These are phyloP conservation scores for Suillus lakei DNA, from an alignment of 768 basidiomycete genomes.

Conservation along the genomic window DNA sequence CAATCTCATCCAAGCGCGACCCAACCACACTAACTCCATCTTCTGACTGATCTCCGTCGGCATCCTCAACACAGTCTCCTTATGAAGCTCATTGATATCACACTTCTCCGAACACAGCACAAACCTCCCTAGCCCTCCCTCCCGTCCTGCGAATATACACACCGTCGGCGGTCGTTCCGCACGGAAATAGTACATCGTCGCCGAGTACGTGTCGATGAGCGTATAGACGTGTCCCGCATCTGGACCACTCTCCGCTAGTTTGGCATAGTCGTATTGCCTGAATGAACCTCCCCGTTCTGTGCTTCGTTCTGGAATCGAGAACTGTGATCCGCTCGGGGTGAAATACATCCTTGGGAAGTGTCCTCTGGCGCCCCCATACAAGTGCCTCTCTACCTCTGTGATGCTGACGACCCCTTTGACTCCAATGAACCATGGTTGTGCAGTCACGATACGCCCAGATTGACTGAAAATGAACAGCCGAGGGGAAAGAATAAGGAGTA, in stretches of 20 bases:
- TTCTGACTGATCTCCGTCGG: constrained; percentile 13
- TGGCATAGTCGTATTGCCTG: neutral
- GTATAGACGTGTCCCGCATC: constrained; percentile 16
- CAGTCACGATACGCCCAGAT: constrained; percentile 19
- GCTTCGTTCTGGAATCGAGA: constrained; percentile 9
- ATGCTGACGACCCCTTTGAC: constrained; percentile 23
- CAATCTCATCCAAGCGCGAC: neutral
- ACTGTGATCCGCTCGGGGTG: constrained; percentile 21
- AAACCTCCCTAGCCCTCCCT: constrained; percentile 26
- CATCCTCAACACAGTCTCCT: constrained; percentile 26
- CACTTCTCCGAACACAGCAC: constrained; percentile 28
- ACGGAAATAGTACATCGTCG: constrained; percentile 22
- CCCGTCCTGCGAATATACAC: constrained; percentile 24
- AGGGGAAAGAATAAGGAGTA: constrained; percentile 12
- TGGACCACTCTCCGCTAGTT: constrained; percentile 5
- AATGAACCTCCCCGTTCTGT: constrained; percentile 16
- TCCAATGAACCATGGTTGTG: constrained; percentile 26
- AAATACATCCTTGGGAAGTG: constrained; percentile 14
- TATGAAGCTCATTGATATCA: constrained; percentile 18
- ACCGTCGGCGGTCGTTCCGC: constrained; percentile 23
- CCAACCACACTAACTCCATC: constrained; percentile 3
- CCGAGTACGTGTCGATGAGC: constrained; percentile 21
- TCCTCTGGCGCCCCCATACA: constrained; percentile 19
- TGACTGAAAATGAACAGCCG: constrained; percentile 16
- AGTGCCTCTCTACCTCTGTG: constrained; percentile 10